Evolutionary conservation across 2,329 filamentous ascomycete genomes (phyloP).

Genomic region (Nemania bipapillata): DNA sequence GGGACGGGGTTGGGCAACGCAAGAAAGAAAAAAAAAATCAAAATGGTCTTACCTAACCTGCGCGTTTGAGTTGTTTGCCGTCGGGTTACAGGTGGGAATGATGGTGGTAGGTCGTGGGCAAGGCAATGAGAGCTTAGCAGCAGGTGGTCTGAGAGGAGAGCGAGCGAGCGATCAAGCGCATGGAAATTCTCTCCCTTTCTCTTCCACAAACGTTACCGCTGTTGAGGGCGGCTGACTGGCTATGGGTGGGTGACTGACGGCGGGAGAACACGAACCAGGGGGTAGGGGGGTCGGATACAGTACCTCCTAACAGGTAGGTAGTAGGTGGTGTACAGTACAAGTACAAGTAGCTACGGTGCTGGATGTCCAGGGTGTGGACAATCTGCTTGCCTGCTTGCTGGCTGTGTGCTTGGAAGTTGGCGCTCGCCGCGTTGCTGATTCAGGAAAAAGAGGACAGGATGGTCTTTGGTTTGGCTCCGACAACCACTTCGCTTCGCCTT

Average conservation of each 20-base stretch:
- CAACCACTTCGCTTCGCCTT: not conserved
- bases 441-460: constrained; percentile 24
- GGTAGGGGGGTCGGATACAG: constrained; percentile 5
- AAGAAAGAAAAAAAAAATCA: constrained; percentile 36
- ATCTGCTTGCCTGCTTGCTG: constrained; percentile 10
- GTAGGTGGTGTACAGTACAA: not conserved
- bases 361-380: not conserved
- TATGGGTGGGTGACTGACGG: constrained; percentile 15
- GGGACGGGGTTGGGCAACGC: constrained; percentile 34
- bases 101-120: constrained; percentile 40
- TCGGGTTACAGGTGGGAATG: constrained; percentile 41
- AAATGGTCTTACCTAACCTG: constrained; percentile 47
- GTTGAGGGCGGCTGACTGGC: constrained; percentile 34
- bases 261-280: constrained; percentile 28
- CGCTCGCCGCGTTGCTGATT: constrained; percentile 10
- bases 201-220: constrained; percentile 30
- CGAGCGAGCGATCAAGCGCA: constrained; percentile 35
- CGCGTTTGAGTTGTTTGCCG: constrained; percentile 44
- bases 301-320: not conserved
- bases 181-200: constrained; percentile 36
- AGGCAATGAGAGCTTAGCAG: constrained; percentile 40
- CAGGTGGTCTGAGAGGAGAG: constrained; percentile 42
- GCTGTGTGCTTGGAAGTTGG: not conserved
- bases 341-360: not conserved
- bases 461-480: not conserved